Conservation (phyloP, 176 grass and related monocot species). For the Oryza brachyantha region DNA sequence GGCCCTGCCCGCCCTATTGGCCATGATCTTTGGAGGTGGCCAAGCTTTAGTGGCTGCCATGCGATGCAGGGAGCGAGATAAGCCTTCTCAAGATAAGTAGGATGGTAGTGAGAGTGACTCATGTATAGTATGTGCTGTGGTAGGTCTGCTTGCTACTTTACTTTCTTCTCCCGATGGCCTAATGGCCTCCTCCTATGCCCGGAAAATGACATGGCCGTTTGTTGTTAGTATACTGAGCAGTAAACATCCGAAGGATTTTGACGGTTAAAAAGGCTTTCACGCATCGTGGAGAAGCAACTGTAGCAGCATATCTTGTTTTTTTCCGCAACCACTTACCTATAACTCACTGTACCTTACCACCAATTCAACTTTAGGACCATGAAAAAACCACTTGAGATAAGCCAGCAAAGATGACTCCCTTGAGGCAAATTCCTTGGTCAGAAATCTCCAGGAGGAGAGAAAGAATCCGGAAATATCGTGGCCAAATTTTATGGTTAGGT, state of each 20-base stretch:
- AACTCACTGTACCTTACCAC: slow-evolving; percentile 6
- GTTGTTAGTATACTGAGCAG: not conserved
- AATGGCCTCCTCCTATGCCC: slow-evolving; percentile 3
- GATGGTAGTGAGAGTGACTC: slow-evolving; percentile 1
- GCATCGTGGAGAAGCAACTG: not conserved
- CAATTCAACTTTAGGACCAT: not conserved
- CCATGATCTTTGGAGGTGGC: slow-evolving; percentile 10
- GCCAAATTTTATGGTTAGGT: slow-evolving; percentile 37
- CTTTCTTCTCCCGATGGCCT: not conserved
- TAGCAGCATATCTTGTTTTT: not conserved
- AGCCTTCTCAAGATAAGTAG: slow-evolving; percentile 9
- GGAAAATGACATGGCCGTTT: slow-evolving; percentile 30
- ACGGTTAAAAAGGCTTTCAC: slow-evolving; percentile 25
- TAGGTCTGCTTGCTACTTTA: slow-evolving; percentile 22
- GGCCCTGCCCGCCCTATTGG: not conserved
- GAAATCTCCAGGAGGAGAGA: slow-evolving; percentile 2
- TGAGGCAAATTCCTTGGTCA: slow-evolving; percentile 32
- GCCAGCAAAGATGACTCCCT: slow-evolving; percentile 25
- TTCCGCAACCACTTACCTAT: not conserved
- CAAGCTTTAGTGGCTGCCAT: slow-evolving; percentile 2
- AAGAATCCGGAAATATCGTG: not conserved
- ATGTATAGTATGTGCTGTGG: slow-evolving; percentile 8
- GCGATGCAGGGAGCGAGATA: slow-evolving; percentile 8
- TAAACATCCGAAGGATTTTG: not conserved
- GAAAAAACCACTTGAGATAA: slow-evolving; percentile 25